Conservation (phyloP, 2,329 filamentous ascomycete species). For the Zymoseptoria crescenta region DNA sequence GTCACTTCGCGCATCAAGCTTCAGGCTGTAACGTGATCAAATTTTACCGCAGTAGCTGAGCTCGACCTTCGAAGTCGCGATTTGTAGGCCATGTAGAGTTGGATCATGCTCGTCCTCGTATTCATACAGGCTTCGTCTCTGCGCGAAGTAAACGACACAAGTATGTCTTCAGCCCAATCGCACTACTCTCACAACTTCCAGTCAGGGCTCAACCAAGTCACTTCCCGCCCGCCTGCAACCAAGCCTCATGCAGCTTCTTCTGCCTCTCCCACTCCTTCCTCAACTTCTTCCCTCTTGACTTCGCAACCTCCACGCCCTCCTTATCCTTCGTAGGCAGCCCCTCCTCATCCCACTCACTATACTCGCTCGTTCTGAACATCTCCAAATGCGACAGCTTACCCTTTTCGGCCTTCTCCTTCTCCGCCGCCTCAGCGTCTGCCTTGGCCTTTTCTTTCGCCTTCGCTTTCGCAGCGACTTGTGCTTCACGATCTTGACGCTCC, state of each 20-base stretch:
- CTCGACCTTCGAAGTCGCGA: no score
- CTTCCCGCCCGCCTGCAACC: background rate
- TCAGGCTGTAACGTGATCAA: no score
- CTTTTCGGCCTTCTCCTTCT: conserved; percentile 44
- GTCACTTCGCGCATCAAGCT: no score
- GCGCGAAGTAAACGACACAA: no score
- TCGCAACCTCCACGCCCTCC: conserved; percentile 71
- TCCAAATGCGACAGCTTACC: conserved; percentile 50
- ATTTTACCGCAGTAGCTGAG: no score
- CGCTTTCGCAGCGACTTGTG: conserved; percentile 44
- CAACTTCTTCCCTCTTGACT: conserved; percentile 72
- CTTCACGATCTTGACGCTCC: conserved; percentile 46
- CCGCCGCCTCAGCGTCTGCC: conserved; percentile 44
- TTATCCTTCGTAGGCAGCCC: conserved; percentile 71
- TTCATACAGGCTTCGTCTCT: no score
- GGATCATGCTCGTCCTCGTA: no score
- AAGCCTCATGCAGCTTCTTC: conserved; percentile 74
- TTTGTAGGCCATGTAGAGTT: no score
- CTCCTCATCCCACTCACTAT: conserved; percentile 71
- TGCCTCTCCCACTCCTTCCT: conserved; percentile 86
- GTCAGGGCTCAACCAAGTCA: no score
- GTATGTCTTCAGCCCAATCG: no score
- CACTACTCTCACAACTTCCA: no score
- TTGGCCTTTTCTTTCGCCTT: conserved; percentile 43
- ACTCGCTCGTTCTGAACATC: conserved; percentile 55